Percentiles rank a stretch among this genome's conserved stretches.
Conservation (phyloP, 768 basidiomycete genomes). For the Mycena metata region DNA sequence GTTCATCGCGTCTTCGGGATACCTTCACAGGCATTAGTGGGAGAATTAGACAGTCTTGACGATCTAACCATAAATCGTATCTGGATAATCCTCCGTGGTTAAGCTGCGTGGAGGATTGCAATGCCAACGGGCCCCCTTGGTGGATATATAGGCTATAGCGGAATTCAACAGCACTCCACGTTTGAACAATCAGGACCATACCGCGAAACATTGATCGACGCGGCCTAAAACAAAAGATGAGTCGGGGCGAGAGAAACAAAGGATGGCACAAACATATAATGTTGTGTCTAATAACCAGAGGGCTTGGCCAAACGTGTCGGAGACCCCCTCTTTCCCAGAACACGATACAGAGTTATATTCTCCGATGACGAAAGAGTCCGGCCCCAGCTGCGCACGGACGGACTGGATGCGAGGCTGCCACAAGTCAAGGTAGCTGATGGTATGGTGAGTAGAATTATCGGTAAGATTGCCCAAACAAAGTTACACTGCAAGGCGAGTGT, state of each 20-base stretch:
- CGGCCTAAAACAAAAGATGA: conserved; percentile 41
- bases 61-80: conserved; percentile 61
- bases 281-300: conserved; percentile 66
- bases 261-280: conserved; percentile 45
- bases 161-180: not conserved
- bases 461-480: conserved; percentile 25
- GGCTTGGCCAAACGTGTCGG: conserved; percentile 69
- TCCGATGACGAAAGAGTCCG: conserved; percentile 64
- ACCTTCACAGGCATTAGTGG: conserved; percentile 48
- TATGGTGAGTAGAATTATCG: not conserved
- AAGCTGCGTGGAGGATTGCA: conserved; percentile 63
- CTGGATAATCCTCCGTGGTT: conserved; percentile 62
- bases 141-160: conserved; percentile 62
- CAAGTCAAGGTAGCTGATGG: conserved; percentile 63
- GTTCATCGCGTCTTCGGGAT: conserved; percentile 61
- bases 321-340: conserved; percentile 62
- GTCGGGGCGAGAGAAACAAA: not conserved
- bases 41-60: too few species aligned
- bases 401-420: conserved; percentile 67
- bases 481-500: conserved; percentile 63
- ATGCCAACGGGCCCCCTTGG: conserved; percentile 65
- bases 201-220: conserved; percentile 65
- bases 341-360: conserved; percentile 71
- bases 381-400: conserved; percentile 61
- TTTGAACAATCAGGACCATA: conserved; percentile 36